phyloP scores from a whole-genome alignment of 2,329 filamentous ascomycete species.

The Sporothrix luriei region DNA sequence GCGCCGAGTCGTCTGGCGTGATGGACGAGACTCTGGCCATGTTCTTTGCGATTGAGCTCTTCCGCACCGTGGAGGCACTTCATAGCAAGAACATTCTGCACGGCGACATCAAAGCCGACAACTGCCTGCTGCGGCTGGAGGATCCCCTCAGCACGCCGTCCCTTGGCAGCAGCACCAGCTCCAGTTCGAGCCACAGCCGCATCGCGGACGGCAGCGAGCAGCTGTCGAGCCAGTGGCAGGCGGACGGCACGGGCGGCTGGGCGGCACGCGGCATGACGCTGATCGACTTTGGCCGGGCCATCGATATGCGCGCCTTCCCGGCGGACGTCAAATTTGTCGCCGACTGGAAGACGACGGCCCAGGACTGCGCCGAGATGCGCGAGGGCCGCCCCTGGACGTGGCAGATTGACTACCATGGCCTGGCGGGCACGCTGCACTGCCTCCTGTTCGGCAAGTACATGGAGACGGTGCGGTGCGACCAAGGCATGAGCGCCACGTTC shows the following conservation, averaged over 20 bases:
- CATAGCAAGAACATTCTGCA: slow-evolving; percentile 81
- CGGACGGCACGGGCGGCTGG: slow-evolving; percentile 79
- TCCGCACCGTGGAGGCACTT: slow-evolving; percentile 85
- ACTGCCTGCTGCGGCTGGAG: slow-evolving; percentile 86
- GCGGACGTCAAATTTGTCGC: slow-evolving; percentile 84
- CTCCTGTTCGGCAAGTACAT: slow-evolving; percentile 95
- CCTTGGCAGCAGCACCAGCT: slow-evolving; percentile 40
- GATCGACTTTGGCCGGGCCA: slow-evolving; percentile 92
- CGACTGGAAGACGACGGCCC: slow-evolving; percentile 86
- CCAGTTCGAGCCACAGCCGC: slow-evolving; percentile 19
- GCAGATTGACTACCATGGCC: slow-evolving; percentile 93
- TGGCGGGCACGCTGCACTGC: slow-evolving; percentile 84
- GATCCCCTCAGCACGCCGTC: slow-evolving; percentile 50
- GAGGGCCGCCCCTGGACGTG: slow-evolving; percentile 95
- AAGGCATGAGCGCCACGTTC: slow-evolving; percentile 7
- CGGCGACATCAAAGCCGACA: slow-evolving; percentile 93
- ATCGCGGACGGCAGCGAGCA: slow-evolving; percentile 37
- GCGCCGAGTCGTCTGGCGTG: slow-evolving; percentile 68
- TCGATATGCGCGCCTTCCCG: slow-evolving; percentile 86
- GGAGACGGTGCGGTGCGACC: slow-evolving; percentile 66
- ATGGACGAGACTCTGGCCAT: slow-evolving; percentile 92
- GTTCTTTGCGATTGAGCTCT: slow-evolving; percentile 91
- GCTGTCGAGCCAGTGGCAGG: slow-evolving; percentile 67
- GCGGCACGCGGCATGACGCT: slow-evolving; percentile 74
- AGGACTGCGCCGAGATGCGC: slow-evolving; percentile 94